These are phyloP conservation scores for Tulasnella sp. DNA, from an alignment of 768 basidiomycete species.

Conservation along the genomic window DNA sequence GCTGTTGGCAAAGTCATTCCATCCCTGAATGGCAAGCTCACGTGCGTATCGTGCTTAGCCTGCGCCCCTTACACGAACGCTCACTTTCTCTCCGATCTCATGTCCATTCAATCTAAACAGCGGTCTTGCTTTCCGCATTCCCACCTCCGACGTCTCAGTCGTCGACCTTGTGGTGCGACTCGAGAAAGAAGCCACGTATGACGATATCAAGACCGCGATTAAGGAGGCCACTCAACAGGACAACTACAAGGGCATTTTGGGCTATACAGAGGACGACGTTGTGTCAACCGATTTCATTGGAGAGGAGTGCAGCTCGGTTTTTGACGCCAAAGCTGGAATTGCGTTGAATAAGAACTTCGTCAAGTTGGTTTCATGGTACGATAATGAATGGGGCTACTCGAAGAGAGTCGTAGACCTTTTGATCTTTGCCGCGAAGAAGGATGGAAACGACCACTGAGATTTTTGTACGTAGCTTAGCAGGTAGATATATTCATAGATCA, in stretches of 20 bases:
- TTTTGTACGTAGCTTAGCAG: background rate
- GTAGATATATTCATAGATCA: background rate
- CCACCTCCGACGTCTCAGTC: conserved; percentile 93
- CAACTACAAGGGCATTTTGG: conserved; percentile 65
- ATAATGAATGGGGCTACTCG: conserved; percentile 95
- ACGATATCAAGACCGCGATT: conserved; percentile 82
- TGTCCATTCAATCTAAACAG: conserved; percentile 39
- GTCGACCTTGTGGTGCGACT: conserved; percentile 94
- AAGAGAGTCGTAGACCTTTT: conserved; percentile 88
- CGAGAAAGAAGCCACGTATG: conserved; percentile 81
- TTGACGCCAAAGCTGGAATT: conserved; percentile 92
- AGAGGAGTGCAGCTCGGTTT: conserved; percentile 74
- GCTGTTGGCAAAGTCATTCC: conserved; percentile 99
- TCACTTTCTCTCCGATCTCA: conserved; percentile 25
- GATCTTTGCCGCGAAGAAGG: conserved; percentile 72
- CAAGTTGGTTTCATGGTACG: conserved; percentile 96
- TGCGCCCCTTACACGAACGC: background rate
- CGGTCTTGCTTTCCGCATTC: conserved; percentile 96
- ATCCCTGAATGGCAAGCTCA: conserved; percentile 93
- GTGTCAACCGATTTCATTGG: conserved; percentile 95
- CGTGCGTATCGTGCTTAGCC: conserved; percentile 48
- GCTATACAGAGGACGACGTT: conserved; percentile 88
- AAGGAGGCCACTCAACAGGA: conserved; percentile 71
- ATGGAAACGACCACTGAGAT: conserved; percentile 37
- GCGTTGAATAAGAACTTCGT: conserved; percentile 88